These are phyloP conservation scores for Penicillium sp. DNA, from an alignment of 2,329 filamentous ascomycete species.

Conservation along the genomic window DNA sequence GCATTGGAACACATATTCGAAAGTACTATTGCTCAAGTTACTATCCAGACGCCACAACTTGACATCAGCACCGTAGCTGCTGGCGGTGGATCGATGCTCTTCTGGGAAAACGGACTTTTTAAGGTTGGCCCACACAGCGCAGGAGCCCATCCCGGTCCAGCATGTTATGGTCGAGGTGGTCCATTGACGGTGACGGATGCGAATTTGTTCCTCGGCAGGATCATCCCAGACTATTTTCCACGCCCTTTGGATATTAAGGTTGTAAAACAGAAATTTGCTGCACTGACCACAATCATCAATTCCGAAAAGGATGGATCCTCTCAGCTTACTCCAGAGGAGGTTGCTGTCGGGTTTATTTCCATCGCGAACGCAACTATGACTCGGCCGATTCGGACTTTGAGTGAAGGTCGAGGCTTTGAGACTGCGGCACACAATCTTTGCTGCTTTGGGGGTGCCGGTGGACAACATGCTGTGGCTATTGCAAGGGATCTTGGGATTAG, in stretches of 20 bases:
- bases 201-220: constrained; percentile 79
- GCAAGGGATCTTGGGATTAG: constrained; percentile 43
- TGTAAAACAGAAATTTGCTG: constrained; percentile 70
- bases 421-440: constrained; percentile 28
- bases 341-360: constrained; percentile 39
- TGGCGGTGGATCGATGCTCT: constrained; percentile 68
- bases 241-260: constrained; percentile 73
- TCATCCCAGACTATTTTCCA: constrained; percentile 89
- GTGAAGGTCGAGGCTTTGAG: constrained; percentile 81
- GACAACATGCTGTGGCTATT: constrained; percentile 45
- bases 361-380: constrained; percentile 43
- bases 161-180: constrained; percentile 87
- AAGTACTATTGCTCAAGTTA: constrained; percentile 87
- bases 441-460: constrained; percentile 36
- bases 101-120: constrained; percentile 85
- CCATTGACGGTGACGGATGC: constrained; percentile 90
- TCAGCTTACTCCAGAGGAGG: constrained; percentile 56
- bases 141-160: constrained; percentile 84
- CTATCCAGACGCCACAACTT: constrained; percentile 84
- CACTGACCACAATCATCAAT: constrained; percentile 75
- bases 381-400: constrained; percentile 80
- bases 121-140: constrained; percentile 89
- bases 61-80: constrained; percentile 94
- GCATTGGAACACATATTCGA: constrained; percentile 91
- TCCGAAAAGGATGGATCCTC: constrained; percentile 51